A percentile compares a stretch with the other conserved stretches of the same genome.
These are phyloP conservation scores for Coniochaeta sp. DNA, from an alignment of 2,329 filamentous ascomycete genomes.

Conservation along the genomic window DNA sequence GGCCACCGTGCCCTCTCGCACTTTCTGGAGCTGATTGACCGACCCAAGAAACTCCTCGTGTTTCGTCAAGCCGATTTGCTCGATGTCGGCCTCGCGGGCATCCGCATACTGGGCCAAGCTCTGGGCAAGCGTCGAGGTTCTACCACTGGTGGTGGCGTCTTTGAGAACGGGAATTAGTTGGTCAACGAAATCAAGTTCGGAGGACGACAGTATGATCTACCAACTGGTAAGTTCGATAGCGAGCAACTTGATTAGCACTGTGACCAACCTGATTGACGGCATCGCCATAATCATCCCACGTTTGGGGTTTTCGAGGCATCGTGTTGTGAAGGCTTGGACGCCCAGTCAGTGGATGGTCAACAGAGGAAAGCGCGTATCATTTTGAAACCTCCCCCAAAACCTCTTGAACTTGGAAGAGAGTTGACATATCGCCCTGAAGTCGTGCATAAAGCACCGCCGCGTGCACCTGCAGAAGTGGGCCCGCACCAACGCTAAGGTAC, in stretches of 20 bases:
- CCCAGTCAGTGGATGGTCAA: background rate
- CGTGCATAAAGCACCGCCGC: background rate
- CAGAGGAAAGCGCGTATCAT: background rate
- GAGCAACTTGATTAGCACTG: background rate
- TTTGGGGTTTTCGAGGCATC: constrained; percentile 38
- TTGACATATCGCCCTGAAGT: background rate
- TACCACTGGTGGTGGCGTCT: constrained; percentile 72
- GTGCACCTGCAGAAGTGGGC: too few species aligned
- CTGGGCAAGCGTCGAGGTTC: constrained; percentile 66
- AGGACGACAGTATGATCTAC: constrained; percentile 86
- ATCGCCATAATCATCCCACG: constrained; percentile 38
- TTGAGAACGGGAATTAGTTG: constrained; percentile 91
- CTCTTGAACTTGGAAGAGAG: background rate
- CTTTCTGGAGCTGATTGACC: constrained; percentile 86
- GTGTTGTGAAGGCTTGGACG: background rate
- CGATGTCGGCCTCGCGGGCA: constrained; percentile 84
- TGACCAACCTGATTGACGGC: constrained; percentile 35
- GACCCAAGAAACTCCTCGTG: constrained; percentile 95
- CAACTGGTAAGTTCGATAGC: background rate
- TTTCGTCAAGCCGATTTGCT: constrained; percentile 88
- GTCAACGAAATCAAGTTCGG: constrained; percentile 90
- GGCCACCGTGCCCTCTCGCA: constrained; percentile 82
- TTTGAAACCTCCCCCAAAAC: background rate
- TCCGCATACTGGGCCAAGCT: constrained; percentile 75
- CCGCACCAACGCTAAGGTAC: too few species aligned